These are phyloP conservation scores for Glaciozyma martinii DNA, from an alignment of 768 basidiomycete species.

Conservation along the genomic window DNA sequence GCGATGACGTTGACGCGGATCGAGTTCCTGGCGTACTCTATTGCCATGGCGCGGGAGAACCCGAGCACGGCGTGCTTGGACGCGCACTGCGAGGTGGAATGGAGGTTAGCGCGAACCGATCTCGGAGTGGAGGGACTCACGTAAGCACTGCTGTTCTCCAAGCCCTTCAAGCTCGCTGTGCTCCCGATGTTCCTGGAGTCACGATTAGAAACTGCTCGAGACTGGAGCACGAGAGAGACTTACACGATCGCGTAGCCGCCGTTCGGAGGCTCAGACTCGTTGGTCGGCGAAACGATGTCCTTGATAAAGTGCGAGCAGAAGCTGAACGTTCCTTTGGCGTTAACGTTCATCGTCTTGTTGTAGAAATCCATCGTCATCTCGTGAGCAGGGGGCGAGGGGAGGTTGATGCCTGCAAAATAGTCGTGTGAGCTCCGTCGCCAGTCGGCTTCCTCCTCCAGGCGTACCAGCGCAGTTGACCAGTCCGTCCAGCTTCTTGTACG, in stretches of 20 bases:
- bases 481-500: constrained; percentile 23
- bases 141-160: constrained; percentile 6
- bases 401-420: constrained; percentile 14
- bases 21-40: background rate
- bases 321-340: constrained; percentile 15
- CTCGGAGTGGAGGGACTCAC: background rate
- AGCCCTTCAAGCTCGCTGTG: constrained; percentile 10
- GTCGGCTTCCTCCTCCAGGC: background rate
- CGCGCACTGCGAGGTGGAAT: constrained; percentile 6
- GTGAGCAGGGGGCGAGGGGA: background rate
- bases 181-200: constrained; percentile 18
- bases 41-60: constrained; percentile 20
- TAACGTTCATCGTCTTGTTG: constrained; percentile 12
- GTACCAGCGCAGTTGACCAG: constrained; percentile 28
- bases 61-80: constrained; percentile 28
- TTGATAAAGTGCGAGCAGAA: constrained; percentile 24
- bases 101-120: background rate
- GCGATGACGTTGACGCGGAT: constrained; percentile 28
- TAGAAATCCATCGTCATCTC: constrained; percentile 3
- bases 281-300: background rate
- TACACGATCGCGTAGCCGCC: constrained; percentile 25
- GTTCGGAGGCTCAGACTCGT: background rate
- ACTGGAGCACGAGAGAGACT: background rate
- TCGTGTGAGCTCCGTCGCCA: background rate
- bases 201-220: background rate